Evolutionary conservation across 257 asterid genomes (phyloP).

Genomic region (Ballota nigra): DNA sequence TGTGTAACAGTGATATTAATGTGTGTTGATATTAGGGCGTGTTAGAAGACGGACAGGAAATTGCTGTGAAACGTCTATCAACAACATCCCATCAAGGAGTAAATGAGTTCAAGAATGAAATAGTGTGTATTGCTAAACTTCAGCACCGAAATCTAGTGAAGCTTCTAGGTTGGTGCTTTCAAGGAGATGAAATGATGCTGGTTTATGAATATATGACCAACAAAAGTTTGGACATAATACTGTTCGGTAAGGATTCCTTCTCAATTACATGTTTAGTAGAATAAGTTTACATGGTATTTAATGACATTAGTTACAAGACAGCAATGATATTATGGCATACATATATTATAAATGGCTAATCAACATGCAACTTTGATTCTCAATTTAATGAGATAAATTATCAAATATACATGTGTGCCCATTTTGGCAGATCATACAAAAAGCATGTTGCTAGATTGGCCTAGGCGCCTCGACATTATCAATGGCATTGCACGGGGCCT

Average conservation of each 20-base stretch:
- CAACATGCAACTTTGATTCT: no score
- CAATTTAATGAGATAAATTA: background rate
- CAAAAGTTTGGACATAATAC: background rate
- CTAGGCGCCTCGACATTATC: background rate
- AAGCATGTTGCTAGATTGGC: background rate
- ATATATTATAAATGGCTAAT: background rate
- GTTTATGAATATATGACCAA: slow-evolving; percentile 25
- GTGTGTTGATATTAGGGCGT: slow-evolving; percentile 4
- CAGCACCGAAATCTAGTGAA: slow-evolving; percentile 39
- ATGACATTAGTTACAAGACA: background rate
- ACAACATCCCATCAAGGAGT: slow-evolving; percentile 35
- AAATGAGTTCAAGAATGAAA: slow-evolving; percentile 12
- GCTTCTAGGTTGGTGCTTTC: slow-evolving; percentile 34
- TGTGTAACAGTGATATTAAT: background rate
- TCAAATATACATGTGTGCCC: no score
- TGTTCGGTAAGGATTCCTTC: background rate
- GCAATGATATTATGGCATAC: no score
- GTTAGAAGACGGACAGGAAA: slow-evolving; percentile 28
- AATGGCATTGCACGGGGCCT: background rate
- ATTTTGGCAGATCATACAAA: background rate
- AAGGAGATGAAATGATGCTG: slow-evolving; percentile 23
- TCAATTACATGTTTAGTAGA: background rate
- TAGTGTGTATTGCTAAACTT: slow-evolving; percentile 30
- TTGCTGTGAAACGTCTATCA: slow-evolving; percentile 38
- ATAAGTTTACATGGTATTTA: background rate